phyloP scores from a whole-genome alignment of 345 rosid species.

The Corymbia maculata region DNA sequence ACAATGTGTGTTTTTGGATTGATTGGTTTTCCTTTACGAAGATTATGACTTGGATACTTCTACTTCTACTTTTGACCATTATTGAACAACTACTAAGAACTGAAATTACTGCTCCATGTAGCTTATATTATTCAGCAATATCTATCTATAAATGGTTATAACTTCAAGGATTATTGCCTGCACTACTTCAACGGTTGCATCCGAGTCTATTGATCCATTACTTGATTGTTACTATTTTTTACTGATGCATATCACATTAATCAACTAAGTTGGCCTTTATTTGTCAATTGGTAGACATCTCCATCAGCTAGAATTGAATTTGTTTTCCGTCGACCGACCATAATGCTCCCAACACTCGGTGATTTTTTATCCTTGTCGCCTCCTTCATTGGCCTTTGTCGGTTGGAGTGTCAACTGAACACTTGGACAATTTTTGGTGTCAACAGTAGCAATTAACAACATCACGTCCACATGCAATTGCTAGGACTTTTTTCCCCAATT shows the following conservation, averaged over 20 bases:
- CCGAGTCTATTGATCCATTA: not conserved
- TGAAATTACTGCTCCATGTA: not conserved
- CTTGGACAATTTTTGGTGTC: not conserved
- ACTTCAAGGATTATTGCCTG: too few species aligned
- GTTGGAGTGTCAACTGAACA: not conserved
- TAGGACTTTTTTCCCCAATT: not conserved
- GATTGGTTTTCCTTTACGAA: not conserved
- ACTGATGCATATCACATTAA: not conserved
- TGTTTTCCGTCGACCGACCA: not conserved
- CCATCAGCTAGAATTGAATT: not conserved
- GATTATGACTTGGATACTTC: not conserved
- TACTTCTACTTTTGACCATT: not conserved
- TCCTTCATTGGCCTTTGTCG: not conserved
- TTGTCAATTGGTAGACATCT: not conserved
- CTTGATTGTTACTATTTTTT: not conserved
- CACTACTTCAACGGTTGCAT: not conserved
- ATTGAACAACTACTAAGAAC: not conserved
- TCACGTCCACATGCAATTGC: not conserved
- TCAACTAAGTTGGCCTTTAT: not conserved
- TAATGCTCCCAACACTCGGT: not conserved
- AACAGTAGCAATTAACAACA: not conserved
- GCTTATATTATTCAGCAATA: not conserved
- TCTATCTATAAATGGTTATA: not conserved
- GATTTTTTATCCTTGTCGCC: not conserved
- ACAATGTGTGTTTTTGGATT: not conserved